These are phyloP conservation scores for Didymella exigua DNA, from an alignment of 2,329 filamentous ascomycete genomes.

Conservation along the genomic window DNA sequence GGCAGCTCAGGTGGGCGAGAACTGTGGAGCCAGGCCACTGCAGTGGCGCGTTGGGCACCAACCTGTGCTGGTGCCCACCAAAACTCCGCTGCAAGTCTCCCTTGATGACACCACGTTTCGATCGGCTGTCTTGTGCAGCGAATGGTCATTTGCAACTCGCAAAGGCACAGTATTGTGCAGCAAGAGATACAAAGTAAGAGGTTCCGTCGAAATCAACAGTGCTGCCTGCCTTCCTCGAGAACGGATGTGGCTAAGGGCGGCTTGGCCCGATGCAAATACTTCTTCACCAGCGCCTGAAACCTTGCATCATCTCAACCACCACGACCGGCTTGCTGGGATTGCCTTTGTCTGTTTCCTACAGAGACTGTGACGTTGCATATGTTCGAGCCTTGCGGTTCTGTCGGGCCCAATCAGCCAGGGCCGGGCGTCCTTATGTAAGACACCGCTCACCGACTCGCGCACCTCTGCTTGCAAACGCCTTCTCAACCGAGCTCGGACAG, in stretches of 20 bases:
- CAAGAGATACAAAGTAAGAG: neutral
- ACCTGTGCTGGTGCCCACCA: conserved; percentile 26
- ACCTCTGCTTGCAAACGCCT: neutral
- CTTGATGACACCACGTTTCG: conserved; percentile 15
- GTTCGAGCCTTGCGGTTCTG: conserved; percentile 6
- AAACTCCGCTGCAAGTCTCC: conserved; percentile 16
- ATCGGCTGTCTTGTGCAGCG: neutral
- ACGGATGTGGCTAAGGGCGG: conserved; percentile 7
- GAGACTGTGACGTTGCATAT: conserved; percentile 17
- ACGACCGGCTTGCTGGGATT: conserved; percentile 12
- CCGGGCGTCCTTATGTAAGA: conserved; percentile 11
- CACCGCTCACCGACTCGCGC: conserved; percentile 31
- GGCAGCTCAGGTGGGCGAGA: conserved; percentile 30
- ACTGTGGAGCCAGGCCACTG: conserved; percentile 32
- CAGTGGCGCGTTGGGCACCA: conserved; percentile 40
- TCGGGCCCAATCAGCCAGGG: conserved; percentile 10
- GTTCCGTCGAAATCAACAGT: neutral
- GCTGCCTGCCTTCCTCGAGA: neutral
- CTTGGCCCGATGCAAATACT: conserved; percentile 15
- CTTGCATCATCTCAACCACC: conserved; percentile 17
- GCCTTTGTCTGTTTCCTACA: conserved; percentile 7
- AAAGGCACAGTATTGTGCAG: neutral
- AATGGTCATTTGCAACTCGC: neutral
- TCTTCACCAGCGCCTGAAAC: conserved; percentile 12
- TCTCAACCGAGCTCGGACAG: neutral